These are phyloP conservation scores for Albophoma yamanashiensis DNA, from an alignment of 2,329 filamentous ascomycete species.

Conservation along the genomic window DNA sequence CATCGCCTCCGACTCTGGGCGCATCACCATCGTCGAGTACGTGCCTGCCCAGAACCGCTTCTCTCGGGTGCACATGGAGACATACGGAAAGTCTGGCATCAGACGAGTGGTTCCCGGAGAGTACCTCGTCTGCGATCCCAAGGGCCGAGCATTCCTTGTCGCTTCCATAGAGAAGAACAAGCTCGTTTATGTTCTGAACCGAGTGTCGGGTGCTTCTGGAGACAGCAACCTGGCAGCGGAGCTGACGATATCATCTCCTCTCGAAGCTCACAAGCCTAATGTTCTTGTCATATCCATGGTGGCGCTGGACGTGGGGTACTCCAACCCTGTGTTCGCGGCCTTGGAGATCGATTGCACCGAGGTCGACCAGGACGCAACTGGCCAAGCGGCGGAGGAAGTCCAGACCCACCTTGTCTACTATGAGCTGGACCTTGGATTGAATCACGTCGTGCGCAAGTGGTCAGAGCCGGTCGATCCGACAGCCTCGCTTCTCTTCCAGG, in stretches of 20 bases:
- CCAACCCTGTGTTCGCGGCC: conserved; percentile 92
- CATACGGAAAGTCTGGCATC: conserved; percentile 94
- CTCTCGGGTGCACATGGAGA: conserved; percentile 84
- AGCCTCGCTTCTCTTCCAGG: conserved; percentile 84
- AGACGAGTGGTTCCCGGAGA: conserved; percentile 90
- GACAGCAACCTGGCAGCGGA: conserved; percentile 30
- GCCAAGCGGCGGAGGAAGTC: conserved; percentile 66
- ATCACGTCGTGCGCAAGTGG: conserved; percentile 96
- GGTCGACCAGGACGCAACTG: conserved; percentile 81
- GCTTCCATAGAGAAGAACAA: conserved; percentile 98
- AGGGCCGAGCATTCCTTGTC: conserved; percentile 88
- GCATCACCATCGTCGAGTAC: conserved; percentile 91
- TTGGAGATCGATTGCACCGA: conserved; percentile 91
- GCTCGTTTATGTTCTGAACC: conserved; percentile 95
- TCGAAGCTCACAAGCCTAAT: conserved; percentile 90
- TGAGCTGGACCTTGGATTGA: conserved; percentile 89
- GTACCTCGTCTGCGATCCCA: conserved; percentile 90
- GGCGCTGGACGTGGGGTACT: conserved; percentile 88
- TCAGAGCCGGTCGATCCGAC: conserved; percentile 85
- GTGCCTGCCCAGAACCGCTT: conserved; percentile 78
- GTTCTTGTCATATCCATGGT: conserved; percentile 82
- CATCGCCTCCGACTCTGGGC: conserved; percentile 87
- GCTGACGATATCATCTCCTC: conserved; percentile 89
- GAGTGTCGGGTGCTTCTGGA: conserved; percentile 57
- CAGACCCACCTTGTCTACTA: conserved; percentile 96